These are phyloP conservation scores for Metahyphopichia silvanorum DNA, from an alignment of 805 yeast genomes.

Conservation along the genomic window DNA sequence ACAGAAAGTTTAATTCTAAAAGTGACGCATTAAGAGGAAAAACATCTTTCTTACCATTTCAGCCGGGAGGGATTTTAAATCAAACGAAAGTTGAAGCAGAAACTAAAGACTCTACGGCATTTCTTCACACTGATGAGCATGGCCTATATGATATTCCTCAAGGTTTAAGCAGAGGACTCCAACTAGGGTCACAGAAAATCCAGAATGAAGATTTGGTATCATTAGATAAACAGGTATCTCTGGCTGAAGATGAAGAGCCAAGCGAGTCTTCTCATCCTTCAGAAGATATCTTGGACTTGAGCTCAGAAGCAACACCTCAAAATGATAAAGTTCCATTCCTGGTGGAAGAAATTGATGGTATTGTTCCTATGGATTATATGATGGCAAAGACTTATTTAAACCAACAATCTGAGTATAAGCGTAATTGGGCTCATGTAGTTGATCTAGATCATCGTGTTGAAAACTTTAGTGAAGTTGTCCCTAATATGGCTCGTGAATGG, in stretches of 20 bases:
- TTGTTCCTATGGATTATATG: constrained; percentile 33
- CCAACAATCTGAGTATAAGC: constrained; percentile 32
- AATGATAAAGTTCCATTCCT: constrained; percentile 21
- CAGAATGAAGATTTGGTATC: too few relatives aligned
- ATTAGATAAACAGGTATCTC: too few relatives aligned
- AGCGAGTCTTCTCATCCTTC: too few relatives aligned
- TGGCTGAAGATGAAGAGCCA: constrained; percentile 8
- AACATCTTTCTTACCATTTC: constrained; percentile 77
- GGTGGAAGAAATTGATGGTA: constrained; percentile 45
- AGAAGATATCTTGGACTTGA: constrained; percentile 9
- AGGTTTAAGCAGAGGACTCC: constrained; percentile 74
- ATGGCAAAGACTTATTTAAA: constrained; percentile 18
- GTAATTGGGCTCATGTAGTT: constrained; percentile 93
- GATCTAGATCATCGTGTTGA: constrained; percentile 80
- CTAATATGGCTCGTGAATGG: constrained; percentile 90
- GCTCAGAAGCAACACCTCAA: neutral
- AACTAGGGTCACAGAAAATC: constrained; percentile 9
- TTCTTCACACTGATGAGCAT: constrained; percentile 57
- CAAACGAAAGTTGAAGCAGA: constrained; percentile 12
- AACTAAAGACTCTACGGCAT: constrained; percentile 29
- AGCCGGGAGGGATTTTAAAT: constrained; percentile 75
- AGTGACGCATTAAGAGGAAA: constrained; percentile 66
- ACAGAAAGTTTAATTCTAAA: constrained; percentile 62
- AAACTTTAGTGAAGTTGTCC: constrained; percentile 84
- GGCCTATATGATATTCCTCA: constrained; percentile 85